phyloP scores from a whole-genome alignment of 1,284 basidiomycete species.

The Moesziomyces sp. region DNA sequence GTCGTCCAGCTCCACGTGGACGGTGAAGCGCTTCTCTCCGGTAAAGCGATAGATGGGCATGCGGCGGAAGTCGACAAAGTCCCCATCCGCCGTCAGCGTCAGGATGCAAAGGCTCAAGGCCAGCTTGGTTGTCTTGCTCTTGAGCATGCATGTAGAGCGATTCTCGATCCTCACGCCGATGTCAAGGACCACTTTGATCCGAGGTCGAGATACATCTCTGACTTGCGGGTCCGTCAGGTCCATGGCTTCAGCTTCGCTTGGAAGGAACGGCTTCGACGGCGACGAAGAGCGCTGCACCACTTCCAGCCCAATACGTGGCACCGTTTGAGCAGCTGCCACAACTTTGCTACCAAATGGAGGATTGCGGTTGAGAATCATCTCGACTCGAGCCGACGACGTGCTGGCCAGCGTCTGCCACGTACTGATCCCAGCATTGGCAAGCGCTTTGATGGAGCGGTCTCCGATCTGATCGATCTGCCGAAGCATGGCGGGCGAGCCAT shows the following conservation, averaged over 20 bases:
- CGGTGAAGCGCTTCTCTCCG: constrained; percentile 39
- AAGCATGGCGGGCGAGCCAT: constrained; percentile 80
- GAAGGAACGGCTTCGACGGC: neutral
- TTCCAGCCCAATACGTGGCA: constrained; percentile 44
- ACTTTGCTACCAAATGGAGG: constrained; percentile 54
- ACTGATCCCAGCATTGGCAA: constrained; percentile 46
- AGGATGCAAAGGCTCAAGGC: constrained; percentile 35
- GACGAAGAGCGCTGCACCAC: constrained; percentile 30
- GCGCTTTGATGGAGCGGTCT: constrained; percentile 74
- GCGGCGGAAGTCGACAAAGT: constrained; percentile 49
- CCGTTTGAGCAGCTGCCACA: constrained; percentile 32
- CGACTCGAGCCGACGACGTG: constrained; percentile 38
- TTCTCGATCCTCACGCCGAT: constrained; percentile 33
- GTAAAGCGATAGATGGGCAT: constrained; percentile 45
- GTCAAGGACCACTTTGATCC: constrained; percentile 22
- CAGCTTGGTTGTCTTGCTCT: constrained; percentile 42
- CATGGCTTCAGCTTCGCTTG: neutral
- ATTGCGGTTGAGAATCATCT: constrained; percentile 55
- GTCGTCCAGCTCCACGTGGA: constrained; percentile 56
- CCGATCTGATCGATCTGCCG: constrained; percentile 82
- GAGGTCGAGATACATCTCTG: neutral
- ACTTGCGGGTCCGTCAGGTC: neutral
- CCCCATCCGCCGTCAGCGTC: constrained; percentile 30
- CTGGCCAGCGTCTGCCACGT: constrained; percentile 34
- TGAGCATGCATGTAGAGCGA: constrained; percentile 36